phyloP scores from a whole-genome alignment of 1,139 yeast genomes.

The Scheffersomyces segobiensis region DNA sequence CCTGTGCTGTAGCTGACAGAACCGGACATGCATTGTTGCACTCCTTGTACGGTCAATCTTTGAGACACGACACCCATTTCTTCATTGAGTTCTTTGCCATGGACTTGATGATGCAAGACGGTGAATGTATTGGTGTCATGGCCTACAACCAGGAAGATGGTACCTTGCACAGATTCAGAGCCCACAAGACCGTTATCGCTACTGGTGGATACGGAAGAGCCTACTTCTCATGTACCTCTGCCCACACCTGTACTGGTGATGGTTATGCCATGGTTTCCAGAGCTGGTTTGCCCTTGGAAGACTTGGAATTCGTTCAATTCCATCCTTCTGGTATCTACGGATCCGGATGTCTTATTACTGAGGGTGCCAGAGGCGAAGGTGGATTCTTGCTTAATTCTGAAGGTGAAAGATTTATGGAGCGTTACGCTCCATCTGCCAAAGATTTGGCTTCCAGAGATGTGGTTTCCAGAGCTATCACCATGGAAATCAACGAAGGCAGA shows the following conservation, averaged over 20 bases:
- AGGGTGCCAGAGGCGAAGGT: slow-evolving; percentile 99
- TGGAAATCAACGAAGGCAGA: slow-evolving; percentile 98
- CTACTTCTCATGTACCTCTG: slow-evolving; percentile 97
- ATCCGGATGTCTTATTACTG: slow-evolving; percentile 97
- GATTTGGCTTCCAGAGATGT: slow-evolving; percentile 98
- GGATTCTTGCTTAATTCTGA: slow-evolving; percentile 93
- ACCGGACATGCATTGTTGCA: slow-evolving; percentile 98
- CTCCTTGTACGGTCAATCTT: slow-evolving; percentile 93
- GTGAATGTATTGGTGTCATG: slow-evolving; percentile 94
- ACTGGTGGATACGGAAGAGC: slow-evolving; percentile 99
- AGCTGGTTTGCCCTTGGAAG: slow-evolving; percentile 98
- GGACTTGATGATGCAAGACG: slow-evolving; percentile 93
- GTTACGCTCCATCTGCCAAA: slow-evolving; percentile 98
- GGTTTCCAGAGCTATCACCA: slow-evolving; percentile 95
- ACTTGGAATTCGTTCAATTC: slow-evolving; percentile 97
- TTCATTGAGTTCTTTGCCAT: slow-evolving; percentile 96
- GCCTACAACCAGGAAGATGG: slow-evolving; percentile 99
- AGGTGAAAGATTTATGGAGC: slow-evolving; percentile 99
- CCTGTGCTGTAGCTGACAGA: slow-evolving; percentile 99
- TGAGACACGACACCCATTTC: slow-evolving; percentile 95
- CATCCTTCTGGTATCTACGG: slow-evolving; percentile 99
- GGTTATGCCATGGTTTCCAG: slow-evolving; percentile 98
- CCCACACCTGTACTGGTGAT: slow-evolving; percentile 99
- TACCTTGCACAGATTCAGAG: slow-evolving; percentile 94
- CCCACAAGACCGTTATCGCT: slow-evolving; percentile 94